phyloP scores from a whole-genome alignment of 495 filamentous ascomycete species.

The Podospora fimiseda region DNA sequence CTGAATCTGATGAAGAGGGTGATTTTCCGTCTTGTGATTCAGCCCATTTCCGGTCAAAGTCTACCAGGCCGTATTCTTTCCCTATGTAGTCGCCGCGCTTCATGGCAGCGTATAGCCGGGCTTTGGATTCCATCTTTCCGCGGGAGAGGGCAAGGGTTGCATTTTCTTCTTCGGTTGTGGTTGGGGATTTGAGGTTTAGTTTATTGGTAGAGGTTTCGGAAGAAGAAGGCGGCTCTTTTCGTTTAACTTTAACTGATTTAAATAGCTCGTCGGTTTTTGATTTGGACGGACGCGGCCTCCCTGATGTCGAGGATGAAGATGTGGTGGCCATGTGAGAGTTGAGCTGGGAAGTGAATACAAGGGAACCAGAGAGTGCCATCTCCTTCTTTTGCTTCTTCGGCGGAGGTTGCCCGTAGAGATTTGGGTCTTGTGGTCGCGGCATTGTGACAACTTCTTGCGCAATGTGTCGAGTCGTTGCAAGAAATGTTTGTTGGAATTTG shows the following conservation, averaged over 20 bases:
- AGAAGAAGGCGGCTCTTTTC: slow-evolving; percentile 35
- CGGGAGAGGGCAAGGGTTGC: slow-evolving; percentile 52
- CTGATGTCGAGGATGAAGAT: slow-evolving; percentile 35
- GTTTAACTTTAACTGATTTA: slow-evolving; percentile 57
- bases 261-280: slow-evolving; percentile 68
- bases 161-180: slow-evolving; percentile 40
- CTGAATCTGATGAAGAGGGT: slow-evolving; percentile 37
- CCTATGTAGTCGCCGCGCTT: slow-evolving; percentile 63
- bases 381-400: slow-evolving; percentile 53
- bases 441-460: slow-evolving; percentile 27
- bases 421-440: slow-evolving; percentile 45
- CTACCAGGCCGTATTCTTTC: slow-evolving; percentile 60
- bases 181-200: slow-evolving; percentile 36
- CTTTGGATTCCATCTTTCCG: slow-evolving; percentile 81
- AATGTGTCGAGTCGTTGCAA: neutral
- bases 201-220: slow-evolving; percentile 20
- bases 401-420: slow-evolving; percentile 71
- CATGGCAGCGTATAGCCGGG: slow-evolving; percentile 73
- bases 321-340: slow-evolving; percentile 60
- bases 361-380: slow-evolving; percentile 62
- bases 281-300: slow-evolving; percentile 61
- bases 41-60: slow-evolving; percentile 94
- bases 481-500: neutral
- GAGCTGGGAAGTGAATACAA: slow-evolving; percentile 74
- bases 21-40: slow-evolving; percentile 45